Percentiles rank a stretch among this genome's conserved stretches.
Conservation (phyloP, 2,329 filamentous ascomycete species). For the Magnaporthiopsis poae region DNA sequence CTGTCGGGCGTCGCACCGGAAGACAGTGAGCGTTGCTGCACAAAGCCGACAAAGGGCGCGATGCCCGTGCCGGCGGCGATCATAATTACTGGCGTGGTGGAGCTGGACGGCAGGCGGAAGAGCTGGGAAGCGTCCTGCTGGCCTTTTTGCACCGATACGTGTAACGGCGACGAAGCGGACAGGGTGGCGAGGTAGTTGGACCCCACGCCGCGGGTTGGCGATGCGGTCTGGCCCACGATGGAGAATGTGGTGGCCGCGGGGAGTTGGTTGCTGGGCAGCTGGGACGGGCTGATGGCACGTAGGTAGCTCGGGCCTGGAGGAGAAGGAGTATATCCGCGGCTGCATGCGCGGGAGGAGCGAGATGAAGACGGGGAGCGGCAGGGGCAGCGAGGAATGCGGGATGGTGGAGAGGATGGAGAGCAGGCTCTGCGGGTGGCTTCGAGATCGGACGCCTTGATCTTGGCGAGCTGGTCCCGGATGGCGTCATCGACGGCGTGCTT, state of each 20-base stretch:
- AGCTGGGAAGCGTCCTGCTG: conserved; percentile 13
- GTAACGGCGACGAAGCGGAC: not conserved
- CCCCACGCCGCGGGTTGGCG: conserved; percentile 31
- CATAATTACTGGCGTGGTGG: conserved; percentile 39
- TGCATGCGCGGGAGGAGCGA: conserved; percentile 49
- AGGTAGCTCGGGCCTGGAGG: conserved; percentile 42
- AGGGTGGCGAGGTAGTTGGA: conserved; percentile 35
- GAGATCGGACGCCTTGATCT: conserved; percentile 20
- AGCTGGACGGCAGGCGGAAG: conserved; percentile 33
- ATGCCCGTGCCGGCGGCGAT: conserved; percentile 41
- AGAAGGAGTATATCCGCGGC: conserved; percentile 32
- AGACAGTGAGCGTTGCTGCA: conserved; percentile 25
- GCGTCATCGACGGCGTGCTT: conserved; percentile 14
- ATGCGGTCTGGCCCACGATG: conserved; percentile 38
- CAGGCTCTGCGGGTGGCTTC: conserved; percentile 35
- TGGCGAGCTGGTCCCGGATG: conserved; percentile 9
- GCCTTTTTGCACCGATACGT: not conserved
- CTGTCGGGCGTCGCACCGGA: not conserved
- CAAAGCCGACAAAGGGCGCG: conserved; percentile 30
- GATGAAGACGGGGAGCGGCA: conserved; percentile 44
- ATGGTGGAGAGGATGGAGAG: conserved; percentile 46
- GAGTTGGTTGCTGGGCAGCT: not conserved
- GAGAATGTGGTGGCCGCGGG: conserved; percentile 39
- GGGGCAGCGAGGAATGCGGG: conserved; percentile 27
- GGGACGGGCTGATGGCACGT: conserved; percentile 20